Conservation (phyloP, 495 filamentous ascomycete species). For the Amorphotheca resinae region DNA sequence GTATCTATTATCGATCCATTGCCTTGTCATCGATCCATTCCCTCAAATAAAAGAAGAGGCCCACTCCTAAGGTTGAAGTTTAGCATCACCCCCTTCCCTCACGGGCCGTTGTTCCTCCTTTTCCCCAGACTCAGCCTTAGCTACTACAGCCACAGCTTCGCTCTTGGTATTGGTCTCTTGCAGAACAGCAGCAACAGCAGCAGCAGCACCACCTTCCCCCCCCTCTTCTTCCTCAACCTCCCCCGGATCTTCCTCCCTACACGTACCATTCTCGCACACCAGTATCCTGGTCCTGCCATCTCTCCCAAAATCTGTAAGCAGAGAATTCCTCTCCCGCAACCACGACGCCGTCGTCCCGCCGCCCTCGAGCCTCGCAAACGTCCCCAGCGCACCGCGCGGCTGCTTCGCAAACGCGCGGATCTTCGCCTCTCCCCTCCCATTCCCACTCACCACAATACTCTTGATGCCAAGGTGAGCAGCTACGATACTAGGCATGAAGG, state of each 20-base stretch:
- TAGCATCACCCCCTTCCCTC: too few species aligned
- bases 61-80: too few species aligned
- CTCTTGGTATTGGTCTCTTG: too few species aligned
- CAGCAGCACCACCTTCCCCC: too few species aligned
- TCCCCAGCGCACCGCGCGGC: constrained; percentile 14
- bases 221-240: too few species aligned
- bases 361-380: constrained; percentile 7
- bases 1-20: too few species aligned
- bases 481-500: constrained; percentile 65
- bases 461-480: constrained; percentile 42
- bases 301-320: constrained; percentile 32
- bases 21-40: too few species aligned
- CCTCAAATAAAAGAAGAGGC: too few species aligned
- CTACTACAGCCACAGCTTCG: too few species aligned
- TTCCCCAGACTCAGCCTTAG: too few species aligned
- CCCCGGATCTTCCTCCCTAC: constrained; percentile 27
- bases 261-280: constrained; percentile 38
- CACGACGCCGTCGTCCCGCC: constrained; percentile 4
- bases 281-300: constrained; percentile 32
- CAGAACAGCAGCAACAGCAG: too few species aligned
- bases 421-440: constrained; percentile 6
- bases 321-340: constrained; percentile 17
- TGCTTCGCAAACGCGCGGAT: constrained; percentile 15
- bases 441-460: constrained; percentile 13
- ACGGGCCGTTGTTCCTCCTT: too few species aligned